phyloP scores from a whole-genome alignment of 2,329 filamentous ascomycete species.

The Fusarium subglutinans region DNA sequence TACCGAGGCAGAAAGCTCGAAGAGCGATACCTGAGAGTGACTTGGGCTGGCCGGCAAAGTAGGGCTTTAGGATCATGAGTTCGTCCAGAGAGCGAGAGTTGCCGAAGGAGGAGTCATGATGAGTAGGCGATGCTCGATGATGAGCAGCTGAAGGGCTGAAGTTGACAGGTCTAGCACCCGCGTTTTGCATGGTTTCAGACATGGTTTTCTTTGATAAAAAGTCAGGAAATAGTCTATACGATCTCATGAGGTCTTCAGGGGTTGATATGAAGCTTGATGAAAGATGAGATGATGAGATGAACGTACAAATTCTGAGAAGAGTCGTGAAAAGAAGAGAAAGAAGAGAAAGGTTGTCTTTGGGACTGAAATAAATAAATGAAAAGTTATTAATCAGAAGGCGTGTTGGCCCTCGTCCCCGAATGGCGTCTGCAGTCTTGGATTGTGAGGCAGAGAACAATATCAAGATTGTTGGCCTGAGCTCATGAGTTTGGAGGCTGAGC shows the following conservation, averaged over 20 bases:
- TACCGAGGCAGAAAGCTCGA: conserved; percentile 65
- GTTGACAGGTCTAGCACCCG: conserved; percentile 15
- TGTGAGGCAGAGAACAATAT: conserved; percentile 44
- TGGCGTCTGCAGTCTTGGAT: conserved; percentile 35
- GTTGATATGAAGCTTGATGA: background rate
- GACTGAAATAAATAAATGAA: background rate
- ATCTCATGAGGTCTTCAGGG: conserved; percentile 7
- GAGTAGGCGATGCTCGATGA: conserved; percentile 18
- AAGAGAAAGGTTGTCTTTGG: no score
- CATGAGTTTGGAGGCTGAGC: conserved; percentile 14
- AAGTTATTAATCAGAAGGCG: background rate
- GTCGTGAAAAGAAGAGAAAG: background rate
- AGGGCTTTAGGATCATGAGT: conserved; percentile 45
- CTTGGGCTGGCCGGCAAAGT: conserved; percentile 59
- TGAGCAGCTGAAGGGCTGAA: conserved; percentile 34
- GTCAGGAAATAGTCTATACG: conserved; percentile 25
- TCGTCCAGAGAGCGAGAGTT: conserved; percentile 39
- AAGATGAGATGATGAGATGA: background rate
- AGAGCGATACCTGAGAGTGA: conserved; percentile 69
- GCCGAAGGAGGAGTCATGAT: conserved; percentile 28
- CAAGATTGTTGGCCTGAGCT: conserved; percentile 34
- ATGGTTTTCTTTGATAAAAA: conserved; percentile 20
- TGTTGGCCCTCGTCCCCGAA: conserved; percentile 34
- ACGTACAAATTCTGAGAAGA: conserved; percentile 7
- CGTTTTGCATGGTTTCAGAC: conserved; percentile 13